Evolutionary conservation across 2,329 filamentous ascomycete species (phyloP).

Genomic region (Aspergillus aculeatus): DNA sequence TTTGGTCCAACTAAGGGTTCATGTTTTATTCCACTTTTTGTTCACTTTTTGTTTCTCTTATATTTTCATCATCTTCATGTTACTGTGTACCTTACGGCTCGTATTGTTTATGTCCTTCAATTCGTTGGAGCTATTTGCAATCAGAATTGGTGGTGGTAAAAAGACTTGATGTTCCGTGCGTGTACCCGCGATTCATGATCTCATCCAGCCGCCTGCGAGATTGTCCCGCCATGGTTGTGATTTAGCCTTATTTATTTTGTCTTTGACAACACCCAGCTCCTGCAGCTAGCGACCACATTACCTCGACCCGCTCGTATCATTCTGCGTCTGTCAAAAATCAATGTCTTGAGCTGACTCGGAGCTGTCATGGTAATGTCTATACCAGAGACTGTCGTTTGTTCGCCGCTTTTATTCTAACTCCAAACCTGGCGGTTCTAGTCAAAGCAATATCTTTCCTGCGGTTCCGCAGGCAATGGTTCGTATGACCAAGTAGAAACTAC

Average conservation of each 20-base stretch:
- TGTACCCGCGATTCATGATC: constrained; percentile 6
- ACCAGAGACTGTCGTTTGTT: not conserved
- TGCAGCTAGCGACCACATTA: not conserved
- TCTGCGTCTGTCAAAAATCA: not conserved
- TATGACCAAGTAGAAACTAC: constrained; percentile 9
- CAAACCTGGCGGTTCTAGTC: constrained; percentile 58
- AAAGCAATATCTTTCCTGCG: constrained; percentile 94
- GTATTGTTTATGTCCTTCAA: not conserved
- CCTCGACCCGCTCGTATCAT: not conserved
- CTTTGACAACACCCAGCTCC: not conserved
- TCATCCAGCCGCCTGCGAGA: not conserved
- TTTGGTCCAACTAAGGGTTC: constrained; percentile 30
- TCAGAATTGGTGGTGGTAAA: not conserved
- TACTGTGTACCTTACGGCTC: not conserved
- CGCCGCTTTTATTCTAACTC: constrained; percentile 6
- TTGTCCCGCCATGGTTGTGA: not conserved
- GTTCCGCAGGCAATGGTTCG: constrained; percentile 83
- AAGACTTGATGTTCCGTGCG: not conserved
- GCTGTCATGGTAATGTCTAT: constrained; percentile 3
- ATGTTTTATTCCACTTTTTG: constrained; percentile 11
- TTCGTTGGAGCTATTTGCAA: not conserved
- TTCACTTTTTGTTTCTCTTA: constrained; percentile 8
- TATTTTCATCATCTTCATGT: not conserved
- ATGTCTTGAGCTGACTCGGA: not conserved
- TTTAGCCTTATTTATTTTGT: not conserved